Percentiles rank a stretch among this genome's conserved stretches.
Evolutionary conservation across 139 green algal species (phyloP).

Genomic region (Pleodorina starrii): DNA sequence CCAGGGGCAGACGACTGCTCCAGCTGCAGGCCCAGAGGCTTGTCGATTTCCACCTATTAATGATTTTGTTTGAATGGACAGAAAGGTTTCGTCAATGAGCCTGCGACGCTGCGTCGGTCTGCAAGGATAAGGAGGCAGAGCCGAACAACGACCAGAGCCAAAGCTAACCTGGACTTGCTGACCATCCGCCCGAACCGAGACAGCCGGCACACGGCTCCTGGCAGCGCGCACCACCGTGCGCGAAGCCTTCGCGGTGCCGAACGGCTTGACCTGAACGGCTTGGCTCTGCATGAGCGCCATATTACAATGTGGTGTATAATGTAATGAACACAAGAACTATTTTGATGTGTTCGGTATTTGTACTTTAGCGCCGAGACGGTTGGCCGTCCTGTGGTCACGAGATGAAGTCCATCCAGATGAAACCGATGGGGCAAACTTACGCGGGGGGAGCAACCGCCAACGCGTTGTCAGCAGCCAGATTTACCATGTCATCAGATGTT

Average conservation of each 20-base stretch:
- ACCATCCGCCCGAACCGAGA: slow-evolving; percentile 32
- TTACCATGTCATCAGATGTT: too few species aligned
- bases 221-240: not conserved
- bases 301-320: too few species aligned
- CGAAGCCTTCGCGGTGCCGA: slow-evolving; percentile 4
- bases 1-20: slow-evolving; percentile 71
- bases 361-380: not conserved
- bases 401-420: not conserved
- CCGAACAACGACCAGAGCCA: too few species aligned
- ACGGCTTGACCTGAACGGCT: not conserved
- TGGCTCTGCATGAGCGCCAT: slow-evolving; percentile 34
- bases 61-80: not conserved
- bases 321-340: not conserved
- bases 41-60: slow-evolving; percentile 88
- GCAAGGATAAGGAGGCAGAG: slow-evolving; percentile 3
- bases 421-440: not conserved
- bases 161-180: slow-evolving; percentile 26
- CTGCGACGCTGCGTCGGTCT: not conserved
- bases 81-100: not conserved
- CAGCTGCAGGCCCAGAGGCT: slow-evolving; percentile 90
- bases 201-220: slow-evolving; percentile 6
- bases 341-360: not conserved
- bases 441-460: too few species aligned
- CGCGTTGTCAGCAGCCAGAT: too few species aligned
- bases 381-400: slow-evolving; percentile 16